Base-by-base conservation (phyloP, 495 filamentous ascomycete species). In the Penicillium cataractarum region DNA sequence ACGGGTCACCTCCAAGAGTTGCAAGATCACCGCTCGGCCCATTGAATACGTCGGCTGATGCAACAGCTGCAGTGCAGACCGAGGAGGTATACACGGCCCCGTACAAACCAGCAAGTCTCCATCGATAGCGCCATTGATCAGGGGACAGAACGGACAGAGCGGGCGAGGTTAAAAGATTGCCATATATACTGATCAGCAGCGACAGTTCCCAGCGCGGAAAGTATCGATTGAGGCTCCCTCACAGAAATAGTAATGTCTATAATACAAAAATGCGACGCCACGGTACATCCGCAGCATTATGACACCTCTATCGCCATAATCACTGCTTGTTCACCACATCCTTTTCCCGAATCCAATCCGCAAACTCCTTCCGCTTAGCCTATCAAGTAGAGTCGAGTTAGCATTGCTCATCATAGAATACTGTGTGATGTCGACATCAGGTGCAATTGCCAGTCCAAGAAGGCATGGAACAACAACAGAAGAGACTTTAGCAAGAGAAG, bases 351-450 rank as follows among this genome's bases (percentile, higher is more conserved):
- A 87, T 82, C 90, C 90, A 93, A 60, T 89, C 83, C 21, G 86
- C 84, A 78, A 95, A 93, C 60, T 93, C 89, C 67, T 82, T 86
- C 56, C 89, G 82, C 73, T 92, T 91, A 60, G 86, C 73, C 90
- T 89, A 60, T 80, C 78, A 81, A 63, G 27, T 21, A 17, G 42
- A 12, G 37, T 70, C 57, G 66, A 60, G 57, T 22, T 37, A 54
- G 26, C 27, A 22, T 58, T 10, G 9, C 49, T 49, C 44, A 15
- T 19, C 1, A 26, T 57, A 21, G 17, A 4, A 39, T 49, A 33
- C 27, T 44, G 22, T 12, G 42, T 39, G 6, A 50, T 15, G 4
- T 27, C 13, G 24, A 12, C 46, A n/a, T 32, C 32, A 67, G 51
- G 66, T 24, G 35, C 17, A 21, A 29, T 54, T 24, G n/a, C 13